Evolutionary conservation across 371 early-diverging fungal genomes (phyloP).

Genomic region (Circinella umbellata): DNA sequence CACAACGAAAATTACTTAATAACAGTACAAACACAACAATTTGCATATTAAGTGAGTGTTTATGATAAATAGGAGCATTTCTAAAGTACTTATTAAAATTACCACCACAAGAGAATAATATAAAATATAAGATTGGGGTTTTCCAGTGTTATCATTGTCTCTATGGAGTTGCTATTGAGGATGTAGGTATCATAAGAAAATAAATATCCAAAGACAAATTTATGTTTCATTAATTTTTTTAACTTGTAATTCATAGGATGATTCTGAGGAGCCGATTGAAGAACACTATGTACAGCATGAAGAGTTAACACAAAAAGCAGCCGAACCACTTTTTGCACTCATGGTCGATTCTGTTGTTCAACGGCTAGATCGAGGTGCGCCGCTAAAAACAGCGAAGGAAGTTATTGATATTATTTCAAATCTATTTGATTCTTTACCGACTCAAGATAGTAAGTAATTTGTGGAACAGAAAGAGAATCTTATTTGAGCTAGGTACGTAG

Average conservation of each 20-base stretch:
- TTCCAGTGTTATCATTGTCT: constrained; percentile 77
- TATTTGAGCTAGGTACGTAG: background rate
- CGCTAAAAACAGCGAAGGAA: constrained; percentile 58
- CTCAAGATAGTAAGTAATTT: constrained; percentile 36
- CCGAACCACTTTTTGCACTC: constrained; percentile 54
- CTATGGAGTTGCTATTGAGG: constrained; percentile 60
- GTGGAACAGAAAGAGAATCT: background rate
- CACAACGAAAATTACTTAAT: background rate
- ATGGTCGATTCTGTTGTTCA: constrained; percentile 49
- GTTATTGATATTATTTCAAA: constrained; percentile 62
- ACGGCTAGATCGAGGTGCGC: constrained; percentile 39
- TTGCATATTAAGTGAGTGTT: too few species aligned
- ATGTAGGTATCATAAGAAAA: constrained; percentile 34
- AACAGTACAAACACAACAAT: too few species aligned
- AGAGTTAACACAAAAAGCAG: constrained; percentile 58
- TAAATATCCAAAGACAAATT: too few species aligned
- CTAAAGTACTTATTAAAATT: constrained; percentile 32
- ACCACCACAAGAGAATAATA: constrained; percentile 20
- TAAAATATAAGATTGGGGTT: constrained; percentile 39
- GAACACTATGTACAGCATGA: constrained; percentile 58
- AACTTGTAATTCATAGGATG: background rate
- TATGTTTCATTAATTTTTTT: too few species aligned
- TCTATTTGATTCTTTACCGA: constrained; percentile 59
- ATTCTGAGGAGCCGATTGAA: constrained; percentile 40
- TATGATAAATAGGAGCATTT: constrained; percentile 35